Base-by-base conservation (phyloP, 495 filamentous ascomycete species). In the Hyaloscypha hepaticicola region DNA sequence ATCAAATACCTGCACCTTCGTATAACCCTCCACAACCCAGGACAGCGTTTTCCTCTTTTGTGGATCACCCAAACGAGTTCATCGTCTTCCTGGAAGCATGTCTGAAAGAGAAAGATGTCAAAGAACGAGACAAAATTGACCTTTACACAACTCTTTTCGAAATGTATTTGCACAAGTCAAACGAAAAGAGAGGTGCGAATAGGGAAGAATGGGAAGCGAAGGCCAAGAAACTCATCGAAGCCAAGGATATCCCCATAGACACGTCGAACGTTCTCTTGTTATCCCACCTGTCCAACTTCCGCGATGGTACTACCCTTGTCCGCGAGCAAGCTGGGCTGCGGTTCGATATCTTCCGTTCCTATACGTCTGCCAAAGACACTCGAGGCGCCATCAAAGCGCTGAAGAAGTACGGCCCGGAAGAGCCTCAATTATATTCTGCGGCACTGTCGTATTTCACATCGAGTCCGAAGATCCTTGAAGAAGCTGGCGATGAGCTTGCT, bases 321-420 rank as follows among this genome's bases (percentile, higher is more conserved):
- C 89, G 93, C 56, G 95, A 99, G 72, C 90, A 97, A 72, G 90
- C 96, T 72, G 94, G 95, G 25, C 81, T 97, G 8, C 85, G 88
- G 16, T 93, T 94, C 51, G 96, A 99, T 74, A 97, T 99, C 63
- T 98, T 99, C 79, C 88, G 95, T 25, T 97, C 95, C 0, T 97
- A 96, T 74, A 97, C 94, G 5, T 88, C 92, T 0, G 93, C 93
- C 24, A 92, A 93, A 29, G 95, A 99, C 71, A 98, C 95, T 1
- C 81, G 83, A 9, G 95, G 95, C 41, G 93, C 94, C 8, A 91
- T 98, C 69, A 87, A 87, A 71, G 95, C 96, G 0, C 78, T 99
- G 50, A 84, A 84, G 53, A 96, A 95, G 75, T 99, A 99, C 72
- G 96, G 96, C 0, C 87, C 89, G 0, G 86, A 94, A 60, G 95